Percentiles rank a stretch among this genome's conserved stretches.
phyloP scores from a whole-genome alignment of 192 early-diverging fungal genomes.

The Dispira parvispora region DNA sequence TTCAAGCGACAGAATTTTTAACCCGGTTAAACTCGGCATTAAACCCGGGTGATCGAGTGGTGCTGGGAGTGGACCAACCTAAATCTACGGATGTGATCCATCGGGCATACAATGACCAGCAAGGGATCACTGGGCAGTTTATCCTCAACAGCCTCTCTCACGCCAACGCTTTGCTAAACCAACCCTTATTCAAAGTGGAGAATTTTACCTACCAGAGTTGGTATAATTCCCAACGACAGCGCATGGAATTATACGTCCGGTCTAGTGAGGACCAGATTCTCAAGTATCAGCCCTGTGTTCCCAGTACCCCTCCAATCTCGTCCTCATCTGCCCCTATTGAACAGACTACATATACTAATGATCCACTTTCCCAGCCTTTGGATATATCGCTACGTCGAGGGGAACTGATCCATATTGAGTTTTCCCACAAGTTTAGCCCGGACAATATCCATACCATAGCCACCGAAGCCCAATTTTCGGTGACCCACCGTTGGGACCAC shows the following conservation, averaged over 20 bases:
- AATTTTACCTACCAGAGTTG: constrained; percentile 55
- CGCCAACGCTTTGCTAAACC: constrained; percentile 46
- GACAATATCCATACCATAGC: constrained; percentile 36
- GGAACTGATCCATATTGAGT: constrained; percentile 80
- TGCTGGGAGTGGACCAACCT: constrained; percentile 75
- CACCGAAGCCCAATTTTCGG: constrained; percentile 22
- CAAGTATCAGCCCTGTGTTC: constrained; percentile 16
- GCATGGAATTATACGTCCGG: constrained; percentile 67
- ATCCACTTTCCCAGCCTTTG: too few relatives aligned
- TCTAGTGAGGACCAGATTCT: constrained; percentile 32
- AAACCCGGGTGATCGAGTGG: constrained; percentile 48
- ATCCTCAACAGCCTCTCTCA: constrained; percentile 73
- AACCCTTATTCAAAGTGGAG: constrained; percentile 35
- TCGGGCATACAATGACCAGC: constrained; percentile 70
- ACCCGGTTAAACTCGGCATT: constrained; percentile 35
- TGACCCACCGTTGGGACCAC: constrained; percentile 35
- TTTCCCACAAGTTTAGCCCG: constrained; percentile 66
- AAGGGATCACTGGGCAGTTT: constrained; percentile 61
- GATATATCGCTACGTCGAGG: constrained; percentile 36
- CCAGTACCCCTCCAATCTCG: neutral
- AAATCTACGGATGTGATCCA: constrained; percentile 52
- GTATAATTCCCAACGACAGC: constrained; percentile 54
- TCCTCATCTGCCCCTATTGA: neutral
- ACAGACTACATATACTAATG: constrained; percentile 12
- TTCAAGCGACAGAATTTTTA: constrained; percentile 54